A percentile compares a stretch with the other conserved stretches of the same genome.
These are phyloP conservation scores for Chytriomyces hyalinus DNA, from an alignment of 192 early-diverging fungal species.

Conservation along the genomic window DNA sequence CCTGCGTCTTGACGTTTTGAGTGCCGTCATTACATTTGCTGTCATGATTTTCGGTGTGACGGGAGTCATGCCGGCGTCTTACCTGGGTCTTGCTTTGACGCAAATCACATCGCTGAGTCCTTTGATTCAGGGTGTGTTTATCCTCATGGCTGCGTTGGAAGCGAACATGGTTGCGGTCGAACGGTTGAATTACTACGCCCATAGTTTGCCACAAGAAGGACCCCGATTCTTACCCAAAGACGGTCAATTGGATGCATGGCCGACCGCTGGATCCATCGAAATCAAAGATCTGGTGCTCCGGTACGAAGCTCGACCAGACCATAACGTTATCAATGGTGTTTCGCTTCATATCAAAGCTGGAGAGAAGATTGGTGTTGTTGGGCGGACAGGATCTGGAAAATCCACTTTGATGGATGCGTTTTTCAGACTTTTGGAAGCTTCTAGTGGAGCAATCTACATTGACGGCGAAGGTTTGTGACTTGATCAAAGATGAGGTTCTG, in stretches of 20 bases:
- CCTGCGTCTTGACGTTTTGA: conserved; percentile 20
- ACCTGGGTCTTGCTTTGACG: conserved; percentile 29
- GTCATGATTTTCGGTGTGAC: conserved; percentile 27
- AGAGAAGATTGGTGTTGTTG: conserved; percentile 83
- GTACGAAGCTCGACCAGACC: conserved; percentile 57
- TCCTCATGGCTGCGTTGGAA: conserved; percentile 15
- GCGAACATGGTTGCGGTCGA: conserved; percentile 18
- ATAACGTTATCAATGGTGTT: conserved; percentile 70
- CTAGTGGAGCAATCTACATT: conserved; percentile 57
- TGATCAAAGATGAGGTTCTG: conserved; percentile 38
- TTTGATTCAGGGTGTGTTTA: conserved; percentile 12
- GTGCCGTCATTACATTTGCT: conserved; percentile 20
- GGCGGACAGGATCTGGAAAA: conserved; percentile 82
- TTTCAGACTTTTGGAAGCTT: conserved; percentile 71
- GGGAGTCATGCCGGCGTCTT: conserved; percentile 16
- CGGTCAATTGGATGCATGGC: conserved; percentile 14
- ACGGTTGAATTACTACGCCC: conserved; percentile 17
- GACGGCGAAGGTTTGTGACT: conserved; percentile 56
- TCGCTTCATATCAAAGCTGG: conserved; percentile 69
- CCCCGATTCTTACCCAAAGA: conserved; percentile 18
- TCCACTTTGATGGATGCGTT: conserved; percentile 67
- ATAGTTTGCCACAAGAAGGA: conserved; percentile 14
- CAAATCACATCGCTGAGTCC: conserved; percentile 9
- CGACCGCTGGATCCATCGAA: conserved; percentile 49
- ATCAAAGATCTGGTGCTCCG: conserved; percentile 62